Conservation (phyloP, 2,329 filamentous ascomycete species). For the Cladosporium velox region DNA sequence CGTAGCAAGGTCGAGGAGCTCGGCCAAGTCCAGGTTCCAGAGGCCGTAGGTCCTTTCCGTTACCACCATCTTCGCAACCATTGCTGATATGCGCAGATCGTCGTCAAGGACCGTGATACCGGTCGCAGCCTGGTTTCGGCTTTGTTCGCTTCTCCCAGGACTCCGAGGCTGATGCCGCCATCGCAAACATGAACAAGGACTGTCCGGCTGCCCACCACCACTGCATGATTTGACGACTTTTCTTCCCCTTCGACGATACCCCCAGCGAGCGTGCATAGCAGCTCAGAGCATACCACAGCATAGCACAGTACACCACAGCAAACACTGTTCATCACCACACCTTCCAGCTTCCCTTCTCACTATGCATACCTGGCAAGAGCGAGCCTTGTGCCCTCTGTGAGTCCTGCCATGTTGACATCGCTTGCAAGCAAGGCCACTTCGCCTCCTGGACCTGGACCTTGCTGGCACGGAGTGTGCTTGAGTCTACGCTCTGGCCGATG, state of each 20-base stretch:
- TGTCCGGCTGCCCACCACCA: background rate
- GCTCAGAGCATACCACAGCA: background rate
- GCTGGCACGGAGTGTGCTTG: background rate
- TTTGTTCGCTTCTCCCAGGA: slow-evolving; percentile 88
- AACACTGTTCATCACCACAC: background rate
- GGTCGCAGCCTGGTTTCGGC: slow-evolving; percentile 93
- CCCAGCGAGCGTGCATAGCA: background rate
- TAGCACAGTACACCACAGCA: background rate
- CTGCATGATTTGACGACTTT: background rate
- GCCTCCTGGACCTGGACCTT: background rate
- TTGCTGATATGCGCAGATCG: background rate
- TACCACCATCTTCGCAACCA: background rate
- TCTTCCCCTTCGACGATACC: background rate
- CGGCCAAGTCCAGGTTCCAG: slow-evolving; percentile 87
- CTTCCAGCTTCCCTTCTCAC: background rate
- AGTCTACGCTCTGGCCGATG: background rate
- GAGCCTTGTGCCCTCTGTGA: background rate
- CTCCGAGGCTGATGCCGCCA: slow-evolving; percentile 73
- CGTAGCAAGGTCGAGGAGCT: slow-evolving; percentile 91
- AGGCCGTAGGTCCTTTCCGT: slow-evolving; percentile 72
- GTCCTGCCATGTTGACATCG: background rate
- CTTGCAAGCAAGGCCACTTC: background rate
- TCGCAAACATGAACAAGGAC: slow-evolving; percentile 77
- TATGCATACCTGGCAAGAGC: background rate
- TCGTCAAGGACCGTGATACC: slow-evolving; percentile 93